Conservation (phyloP, 257 asterid genomes). For the Lycium ferocissimum region DNA sequence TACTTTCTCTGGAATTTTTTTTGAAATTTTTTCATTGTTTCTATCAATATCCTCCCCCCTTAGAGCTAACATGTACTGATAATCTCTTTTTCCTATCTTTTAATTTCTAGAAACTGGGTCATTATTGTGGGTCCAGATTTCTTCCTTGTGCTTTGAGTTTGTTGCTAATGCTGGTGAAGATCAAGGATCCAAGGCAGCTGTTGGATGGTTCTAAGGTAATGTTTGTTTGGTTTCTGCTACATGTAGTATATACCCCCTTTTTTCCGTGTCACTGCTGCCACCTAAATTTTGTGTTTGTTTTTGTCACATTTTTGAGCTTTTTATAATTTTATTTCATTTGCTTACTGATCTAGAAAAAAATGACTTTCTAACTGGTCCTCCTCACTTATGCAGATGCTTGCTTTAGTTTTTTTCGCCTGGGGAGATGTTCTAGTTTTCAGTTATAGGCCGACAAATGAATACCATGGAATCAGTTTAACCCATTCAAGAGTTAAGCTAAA, state of each 20-base stretch:
- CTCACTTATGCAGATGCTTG: not conserved
- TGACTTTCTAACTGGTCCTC: not conserved
- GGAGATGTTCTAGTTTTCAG: not conserved
- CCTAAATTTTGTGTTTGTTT: not conserved
- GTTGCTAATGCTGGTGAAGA: constrained; percentile 4
- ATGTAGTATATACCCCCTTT: not conserved
- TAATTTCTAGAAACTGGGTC: not conserved
- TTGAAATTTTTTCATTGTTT: not conserved
- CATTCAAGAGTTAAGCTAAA: not conserved
- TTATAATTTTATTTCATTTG: constrained; percentile 4
- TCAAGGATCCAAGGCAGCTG: constrained; percentile 26
- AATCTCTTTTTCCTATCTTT: not conserved
- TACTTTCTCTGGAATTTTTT: constrained; percentile 2
- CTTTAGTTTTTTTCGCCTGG: not conserved
- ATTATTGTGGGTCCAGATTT: constrained; percentile 11
- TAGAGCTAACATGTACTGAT: constrained; percentile 21
- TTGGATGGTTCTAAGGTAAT: constrained; percentile 23
- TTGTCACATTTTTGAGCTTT: not conserved
- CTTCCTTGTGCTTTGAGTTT: constrained; percentile 20
- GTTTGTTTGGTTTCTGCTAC: not conserved
- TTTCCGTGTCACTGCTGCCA: not conserved
- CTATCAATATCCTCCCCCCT: not conserved
- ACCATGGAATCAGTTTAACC: not conserved
- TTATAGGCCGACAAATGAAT: not conserved
- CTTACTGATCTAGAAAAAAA: not conserved